Percentiles rank a stretch among this genome's conserved stretches.
Evolutionary conservation across 148 eudicot species (phyloP).

Genomic region (Heliosperma pusillum): DNA sequence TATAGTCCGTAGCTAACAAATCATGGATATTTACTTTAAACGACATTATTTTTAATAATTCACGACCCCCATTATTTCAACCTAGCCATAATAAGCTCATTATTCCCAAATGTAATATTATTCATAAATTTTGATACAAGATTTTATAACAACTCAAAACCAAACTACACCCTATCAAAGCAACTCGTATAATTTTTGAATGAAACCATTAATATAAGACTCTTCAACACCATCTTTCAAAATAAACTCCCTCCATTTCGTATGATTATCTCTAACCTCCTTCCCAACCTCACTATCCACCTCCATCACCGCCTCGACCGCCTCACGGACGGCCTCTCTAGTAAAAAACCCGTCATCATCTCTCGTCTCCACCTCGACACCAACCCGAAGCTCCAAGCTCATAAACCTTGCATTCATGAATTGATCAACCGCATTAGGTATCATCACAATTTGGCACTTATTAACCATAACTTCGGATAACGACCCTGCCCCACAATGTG

Average conservation of each 20-base stretch:
- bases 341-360: neutral
- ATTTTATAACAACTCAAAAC: too few species aligned
- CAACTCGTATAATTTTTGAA: neutral
- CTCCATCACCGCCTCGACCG: neutral
- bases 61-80: too few species aligned
- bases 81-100: too few species aligned
- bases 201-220: slow-evolving; percentile 11
- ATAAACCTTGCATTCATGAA: slow-evolving; percentile 35
- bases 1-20: too few species aligned
- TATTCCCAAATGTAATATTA: too few species aligned
- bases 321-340: neutral
- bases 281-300: neutral
- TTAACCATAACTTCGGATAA: slow-evolving; percentile 12
- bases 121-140: too few species aligned
- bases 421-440: slow-evolving; percentile 37
- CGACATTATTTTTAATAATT: too few species aligned
- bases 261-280: neutral
- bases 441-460: slow-evolving; percentile 38
- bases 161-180: too few species aligned
- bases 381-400: slow-evolving; percentile 19
- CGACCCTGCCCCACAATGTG: slow-evolving; percentile 18
- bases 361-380: slow-evolving; percentile 20
- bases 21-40: too few species aligned
- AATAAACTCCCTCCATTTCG: neutral
- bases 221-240: slow-evolving; percentile 16